A percentile compares a stretch with the other conserved stretches of the same genome.
Conservation (phyloP, 2,329 filamentous ascomycete species). For the Talaromyces islandicus region DNA sequence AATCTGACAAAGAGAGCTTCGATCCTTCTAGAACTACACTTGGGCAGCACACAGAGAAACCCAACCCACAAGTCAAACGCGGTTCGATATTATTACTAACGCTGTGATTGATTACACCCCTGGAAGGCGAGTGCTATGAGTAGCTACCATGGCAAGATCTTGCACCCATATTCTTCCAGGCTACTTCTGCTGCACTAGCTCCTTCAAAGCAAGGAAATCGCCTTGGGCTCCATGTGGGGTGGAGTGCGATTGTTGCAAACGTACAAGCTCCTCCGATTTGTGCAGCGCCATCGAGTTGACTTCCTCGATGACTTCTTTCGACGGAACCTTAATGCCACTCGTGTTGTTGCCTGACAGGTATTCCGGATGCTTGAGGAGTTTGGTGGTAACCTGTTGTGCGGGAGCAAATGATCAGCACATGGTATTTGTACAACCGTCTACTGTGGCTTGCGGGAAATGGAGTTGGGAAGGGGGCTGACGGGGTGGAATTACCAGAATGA, state of each 20-base stretch:
- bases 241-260: conserved; percentile 13
- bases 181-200: conserved; percentile 28
- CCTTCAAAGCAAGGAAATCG: conserved; percentile 37
- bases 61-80: neutral
- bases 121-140: neutral
- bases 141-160: neutral
- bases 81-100: neutral
- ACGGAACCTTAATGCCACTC: conserved; percentile 12
- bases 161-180: neutral
- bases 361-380: conserved; percentile 17
- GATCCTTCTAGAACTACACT: neutral
- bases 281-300: conserved; percentile 31
- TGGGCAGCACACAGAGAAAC: neutral
- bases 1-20: neutral
- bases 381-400: conserved; percentile 20
- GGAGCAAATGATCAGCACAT: neutral
- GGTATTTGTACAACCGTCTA: neutral
- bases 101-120: neutral
- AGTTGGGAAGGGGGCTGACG: neutral
- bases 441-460: neutral
- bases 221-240: conserved; percentile 16
- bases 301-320: conserved; percentile 22
- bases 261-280: conserved; percentile 32
- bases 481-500: conserved; percentile 63
- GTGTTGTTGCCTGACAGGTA: conserved; percentile 8